A percentile compares a stretch with the other conserved stretches of the same genome.
Conservation (phyloP, 1,139 yeast genomes). For the Scheffersomyces stambukii region DNA sequence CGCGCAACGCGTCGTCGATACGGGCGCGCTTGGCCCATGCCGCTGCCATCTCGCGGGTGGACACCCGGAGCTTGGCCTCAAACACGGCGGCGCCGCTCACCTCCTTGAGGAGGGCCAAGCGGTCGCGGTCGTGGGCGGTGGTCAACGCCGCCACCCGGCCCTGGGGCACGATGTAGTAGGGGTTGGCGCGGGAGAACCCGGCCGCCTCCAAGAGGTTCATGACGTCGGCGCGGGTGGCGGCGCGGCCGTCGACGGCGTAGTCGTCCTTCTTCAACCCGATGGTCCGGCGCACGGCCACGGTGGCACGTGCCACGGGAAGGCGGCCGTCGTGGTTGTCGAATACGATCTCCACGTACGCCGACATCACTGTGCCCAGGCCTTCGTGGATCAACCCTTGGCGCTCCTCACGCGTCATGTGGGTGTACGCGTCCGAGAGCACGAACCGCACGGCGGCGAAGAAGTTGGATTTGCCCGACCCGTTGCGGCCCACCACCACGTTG, state of each 20-base stretch:
- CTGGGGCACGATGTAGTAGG: conserved; percentile 96
- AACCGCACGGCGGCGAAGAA: conserved; percentile 94
- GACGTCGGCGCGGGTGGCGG: conserved; percentile 77
- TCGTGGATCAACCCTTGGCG: conserved; percentile 85
- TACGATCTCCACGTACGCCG: conserved; percentile 87
- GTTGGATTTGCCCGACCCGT: conserved; percentile 96
- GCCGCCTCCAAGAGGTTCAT: conserved; percentile 85
- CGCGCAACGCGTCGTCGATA: conserved; percentile 68
- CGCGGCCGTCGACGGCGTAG: conserved; percentile 71
- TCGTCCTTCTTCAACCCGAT: conserved; percentile 93
- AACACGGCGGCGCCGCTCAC: conserved; percentile 95
- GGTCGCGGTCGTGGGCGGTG: conserved; percentile 80
- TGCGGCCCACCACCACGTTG: conserved; percentile 90
- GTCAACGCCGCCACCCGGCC: conserved; percentile 85
- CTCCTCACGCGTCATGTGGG: conserved; percentile 84
- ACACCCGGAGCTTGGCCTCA: conserved; percentile 75
- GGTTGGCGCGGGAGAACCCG: conserved; percentile 87
- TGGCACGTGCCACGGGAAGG: conserved; percentile 65
- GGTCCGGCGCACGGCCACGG: conserved; percentile 76
- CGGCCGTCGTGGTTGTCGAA: conserved; percentile 80
- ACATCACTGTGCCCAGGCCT: conserved; percentile 88
- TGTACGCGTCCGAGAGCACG: conserved; percentile 87
- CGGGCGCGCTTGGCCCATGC: conserved; percentile 68
- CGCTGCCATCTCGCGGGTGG: conserved; percentile 72
- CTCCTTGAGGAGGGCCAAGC: conserved; percentile 75